Conservation (phyloP, 2,329 filamentous ascomycete genomes). For the Fusarium sp. region DNA sequence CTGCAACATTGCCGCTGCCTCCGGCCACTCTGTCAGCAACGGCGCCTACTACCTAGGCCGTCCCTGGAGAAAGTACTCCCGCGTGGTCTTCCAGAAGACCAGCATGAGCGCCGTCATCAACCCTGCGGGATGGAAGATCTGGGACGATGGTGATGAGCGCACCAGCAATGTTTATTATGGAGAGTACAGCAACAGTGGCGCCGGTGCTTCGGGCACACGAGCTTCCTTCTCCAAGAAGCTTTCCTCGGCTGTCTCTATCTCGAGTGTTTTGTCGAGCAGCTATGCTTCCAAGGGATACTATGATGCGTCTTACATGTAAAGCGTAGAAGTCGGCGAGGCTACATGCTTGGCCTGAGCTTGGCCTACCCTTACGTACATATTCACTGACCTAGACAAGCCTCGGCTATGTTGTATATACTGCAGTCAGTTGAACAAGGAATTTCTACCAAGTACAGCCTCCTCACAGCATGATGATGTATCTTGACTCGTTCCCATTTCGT, state of each 20-base stretch:
- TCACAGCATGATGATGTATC: no score
- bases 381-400: no score
- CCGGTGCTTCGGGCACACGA: slow-evolving; percentile 60
- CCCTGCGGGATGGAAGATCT: slow-evolving; percentile 64
- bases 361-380: no score
- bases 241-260: slow-evolving; percentile 47
- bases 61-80: slow-evolving; percentile 57
- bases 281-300: slow-evolving; percentile 36
- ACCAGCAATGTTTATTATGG: slow-evolving; percentile 63
- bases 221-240: slow-evolving; percentile 48
- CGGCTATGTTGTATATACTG: no score
- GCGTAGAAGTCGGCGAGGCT: not conserved
- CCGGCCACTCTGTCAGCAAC: slow-evolving; percentile 49
- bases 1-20: slow-evolving; percentile 53
- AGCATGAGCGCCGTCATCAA: slow-evolving; percentile 65
- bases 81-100: slow-evolving; percentile 60
- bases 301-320: slow-evolving; percentile 35
- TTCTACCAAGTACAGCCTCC: no score
- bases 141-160: slow-evolving; percentile 59
- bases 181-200: slow-evolving; percentile 68
- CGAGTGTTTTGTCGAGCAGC: slow-evolving; percentile 38
- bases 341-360: not conserved
- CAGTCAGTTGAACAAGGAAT: no score
- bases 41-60: slow-evolving; percentile 59
- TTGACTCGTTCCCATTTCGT: no score